phyloP scores from a whole-genome alignment of 2,329 filamentous ascomycete species.

The Onygena corvina region DNA sequence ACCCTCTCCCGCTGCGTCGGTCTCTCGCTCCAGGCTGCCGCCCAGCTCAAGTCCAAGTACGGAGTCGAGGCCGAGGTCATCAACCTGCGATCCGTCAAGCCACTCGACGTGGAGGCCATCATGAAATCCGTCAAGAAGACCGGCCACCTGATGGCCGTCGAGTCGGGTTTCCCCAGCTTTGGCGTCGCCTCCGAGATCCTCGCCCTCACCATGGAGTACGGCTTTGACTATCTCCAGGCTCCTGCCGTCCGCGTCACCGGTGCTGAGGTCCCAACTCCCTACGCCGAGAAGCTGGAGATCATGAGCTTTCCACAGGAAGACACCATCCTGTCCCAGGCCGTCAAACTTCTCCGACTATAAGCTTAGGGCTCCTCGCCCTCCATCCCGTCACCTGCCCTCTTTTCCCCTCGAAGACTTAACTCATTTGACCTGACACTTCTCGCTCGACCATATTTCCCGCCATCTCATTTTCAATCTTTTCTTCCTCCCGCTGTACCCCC shows the following conservation, averaged over 20 bases:
- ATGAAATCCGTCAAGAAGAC: constrained; percentile 99
- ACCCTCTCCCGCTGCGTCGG: constrained; percentile 91
- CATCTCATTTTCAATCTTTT: background rate
- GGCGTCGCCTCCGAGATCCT: constrained; percentile 88
- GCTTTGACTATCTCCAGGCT: constrained; percentile 91
- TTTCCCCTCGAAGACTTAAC: background rate
- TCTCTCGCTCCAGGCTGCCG: constrained; percentile 75
- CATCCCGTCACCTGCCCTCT: background rate
- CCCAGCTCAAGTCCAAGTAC: constrained; percentile 90
- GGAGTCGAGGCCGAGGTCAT: constrained; percentile 92
- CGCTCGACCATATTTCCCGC: background rate
- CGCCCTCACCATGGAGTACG: constrained; percentile 92
- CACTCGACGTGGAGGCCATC: constrained; percentile 87
- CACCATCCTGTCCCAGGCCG: constrained; percentile 75
- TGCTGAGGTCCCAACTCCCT: constrained; percentile 93
- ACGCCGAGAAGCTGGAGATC: constrained; percentile 83
- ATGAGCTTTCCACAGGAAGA: constrained; percentile 88
- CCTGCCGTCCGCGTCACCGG: constrained; percentile 90
- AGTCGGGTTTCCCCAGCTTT: constrained; percentile 92
- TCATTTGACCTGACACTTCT: background rate
- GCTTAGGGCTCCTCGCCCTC: background rate
- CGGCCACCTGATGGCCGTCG: constrained; percentile 75
- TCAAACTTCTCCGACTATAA: constrained; percentile 76
- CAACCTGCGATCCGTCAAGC: constrained; percentile 96
- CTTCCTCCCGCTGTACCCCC: background rate